Percentiles rank a stretch among this genome's conserved stretches.
These are phyloP conservation scores for Lipomyces anomalus DNA, from an alignment of 805 yeast genomes.

Conservation along the genomic window DNA sequence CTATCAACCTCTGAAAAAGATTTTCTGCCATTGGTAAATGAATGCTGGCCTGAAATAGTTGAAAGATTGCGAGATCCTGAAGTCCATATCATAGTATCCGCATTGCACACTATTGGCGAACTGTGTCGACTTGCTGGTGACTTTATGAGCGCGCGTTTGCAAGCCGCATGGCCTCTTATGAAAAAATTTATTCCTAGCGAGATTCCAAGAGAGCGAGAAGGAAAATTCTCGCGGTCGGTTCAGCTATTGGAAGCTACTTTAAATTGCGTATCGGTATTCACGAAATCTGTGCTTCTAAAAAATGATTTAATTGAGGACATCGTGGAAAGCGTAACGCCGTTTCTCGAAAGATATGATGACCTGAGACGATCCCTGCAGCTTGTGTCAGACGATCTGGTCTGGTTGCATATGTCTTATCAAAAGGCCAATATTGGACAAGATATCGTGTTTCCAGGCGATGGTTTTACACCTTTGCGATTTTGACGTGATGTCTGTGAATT, in stretches of 20 bases:
- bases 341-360: conserved; percentile 1
- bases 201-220: conserved; percentile 17
- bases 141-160: conserved; percentile 34
- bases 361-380: conserved; percentile 9
- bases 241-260: conserved; percentile 9
- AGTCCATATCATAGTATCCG: conserved; percentile 30
- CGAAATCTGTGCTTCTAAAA: conserved; percentile 6
- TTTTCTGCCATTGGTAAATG: conserved; percentile 48
- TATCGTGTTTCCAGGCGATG: too few species aligned
- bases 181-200: conserved; percentile 8
- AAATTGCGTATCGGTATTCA: conserved; percentile 3
- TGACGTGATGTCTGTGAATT: too few species aligned
- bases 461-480: too few species aligned
- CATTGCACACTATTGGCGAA: conserved; percentile 30
- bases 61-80: conserved; percentile 32
- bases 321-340: conserved; percentile 11
- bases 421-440: too few species aligned
- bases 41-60: conserved; percentile 46
- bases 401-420: conserved; percentile 8
- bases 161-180: conserved; percentile 13
- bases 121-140: conserved; percentile 30
- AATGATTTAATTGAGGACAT: conserved; percentile 11
- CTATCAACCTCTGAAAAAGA: conserved; percentile 46
- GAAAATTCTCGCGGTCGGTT: conserved; percentile 17
- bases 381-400: conserved; percentile 15